Evolutionary conservation across 2,329 filamentous ascomycete genomes (phyloP), one percentile per base, ranked within the genome.

Genomic region (Ascochyta viciae-villosae): DNA sequence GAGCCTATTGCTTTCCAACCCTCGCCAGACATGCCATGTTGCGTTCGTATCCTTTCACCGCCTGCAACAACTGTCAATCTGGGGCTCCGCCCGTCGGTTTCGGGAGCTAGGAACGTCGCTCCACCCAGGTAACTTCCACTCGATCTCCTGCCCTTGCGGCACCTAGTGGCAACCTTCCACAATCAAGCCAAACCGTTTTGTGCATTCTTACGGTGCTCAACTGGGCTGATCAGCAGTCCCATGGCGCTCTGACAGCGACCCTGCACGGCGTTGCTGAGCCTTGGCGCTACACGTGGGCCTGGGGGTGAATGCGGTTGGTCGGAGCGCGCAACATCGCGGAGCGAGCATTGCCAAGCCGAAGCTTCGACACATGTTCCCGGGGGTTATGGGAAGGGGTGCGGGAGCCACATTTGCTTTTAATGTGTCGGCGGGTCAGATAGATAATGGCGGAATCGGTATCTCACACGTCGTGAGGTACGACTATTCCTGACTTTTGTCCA

Each of bases 261-360:
- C 26, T 56, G 53, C 44, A 44, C 35, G 52, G 40, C 45, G 45
- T 33, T 50, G 35, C 52, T 45, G 42, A 42, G 50, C 23, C 55
- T 58, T 58, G 55, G 55, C 55, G 41, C 44, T 29, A 38, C 55
- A 58, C 55, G 55, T 58, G 55, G 47, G 47, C 27, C 10, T 31
- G 15, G 39, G 34, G 15, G 41, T 52, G 41, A 40, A 44, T 57
- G 44, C 43, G 50, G 50, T 58, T 58, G 55, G 55, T 42, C 43
- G 45, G 42, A 29, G 37, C 47, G 9, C 12, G 45, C 44, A 37
- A 19, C 45, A 40, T 46, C 45, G 49, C 50, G 40, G 26, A 50
- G 41, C 44, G 39, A 27, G 23, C 23, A 56, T 13, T 19, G 47
- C 53, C 53, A 56, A 56, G 53, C 15, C 10, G 29, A 26, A 56